Evolutionary conservation across 2,329 filamentous ascomycete species (phyloP), one percentile per base, ranked within the genome.

Genomic region (Whalleya microplaca): DNA sequence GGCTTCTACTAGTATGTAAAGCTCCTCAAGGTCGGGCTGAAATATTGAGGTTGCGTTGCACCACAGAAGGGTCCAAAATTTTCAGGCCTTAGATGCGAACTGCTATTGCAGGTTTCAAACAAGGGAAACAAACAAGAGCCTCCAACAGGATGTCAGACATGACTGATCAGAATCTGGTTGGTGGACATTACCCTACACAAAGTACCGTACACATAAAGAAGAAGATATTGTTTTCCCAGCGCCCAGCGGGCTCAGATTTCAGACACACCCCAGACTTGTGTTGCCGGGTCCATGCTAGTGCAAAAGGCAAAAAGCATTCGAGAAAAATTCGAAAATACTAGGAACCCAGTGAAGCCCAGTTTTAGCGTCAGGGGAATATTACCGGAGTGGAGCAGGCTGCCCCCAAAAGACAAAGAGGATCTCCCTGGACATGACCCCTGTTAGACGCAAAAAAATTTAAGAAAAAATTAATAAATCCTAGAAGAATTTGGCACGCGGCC

Each of bases 261-360:
- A 12, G 32, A 37, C 32, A 59, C 43, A 59, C 62, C 59, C 59
- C 58, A 59, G 61, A 63, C 58, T 63, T 53, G 58, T 53, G 57
- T 37, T 37, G 56, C 59, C 57, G 55, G 62, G 59, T 58, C 59
- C 45, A 63, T 58, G 60, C 62, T 62, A 61, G 59, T 59, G 61
- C 48, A 37, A 58, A 64, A 64, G 61, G 61, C 43, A 58, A 55
- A 62, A 61, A 64, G 61, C 47, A 67, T 72, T 72, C 70, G 66
- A 71, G 69, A 71, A 72, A 68, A 70, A 64, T 70, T 71, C 69
- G 64, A 71, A 66, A 55, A 64, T 62, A 60, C 32, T 14, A 37
- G 61, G 56, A 54, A 62, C 55, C 53, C 61, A 59, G 55, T 60
- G 56, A 42, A 45, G 57, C 56, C 55, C 54, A 60, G 54, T 12